Evolutionary conservation across 140 eudicot genomes (phyloP), one percentile per base, ranked within the genome.

Genomic region (Erigeron philadelphicus): DNA sequence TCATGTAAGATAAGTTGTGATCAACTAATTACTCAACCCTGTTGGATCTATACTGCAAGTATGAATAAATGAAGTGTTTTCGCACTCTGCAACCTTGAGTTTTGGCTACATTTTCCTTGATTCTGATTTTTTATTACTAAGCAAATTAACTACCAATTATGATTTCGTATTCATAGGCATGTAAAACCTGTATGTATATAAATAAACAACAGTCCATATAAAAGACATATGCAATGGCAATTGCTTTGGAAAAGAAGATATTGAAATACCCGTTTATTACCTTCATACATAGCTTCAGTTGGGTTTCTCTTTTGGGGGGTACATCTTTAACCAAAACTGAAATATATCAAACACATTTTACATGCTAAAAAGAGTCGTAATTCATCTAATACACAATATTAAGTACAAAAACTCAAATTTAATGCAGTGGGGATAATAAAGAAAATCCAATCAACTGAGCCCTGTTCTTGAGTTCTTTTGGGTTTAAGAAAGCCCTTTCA

Each of bases 401-500:
- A 64, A 57, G 52, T 64, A 77, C 73, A 55, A 56, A 15, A 67
- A 58, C 52, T 76, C 72, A 31, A 69, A 11, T 61, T 61, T 68
- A 70, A 55, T 17, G 12, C 68, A 64, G 31, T 25, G 46, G 54
- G 46, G 68, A 68, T 47, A 43, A 40, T 15, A 74, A 73, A 42
- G 9, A 67, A 41, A 68, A 47, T 70, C 63, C 38, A 0, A 54
- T 17, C 60, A 35, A 57, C 62, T 8, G 6, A 47, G 48, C 60
- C 18, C 5, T 23, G 35, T 50, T 25, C 8, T 48, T 5, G 9
- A 42, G 43, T 69, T 43, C 50, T 17, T 76, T 38, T 21, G n/a
- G 45, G 60, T 52, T 69, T 76, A 90, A 72, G 99, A 94, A 53
- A 94, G 95, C 68, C 99, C 99, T 35, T 83, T 83, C 19, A 94